Conservation (phyloP, 139 green algal species). For the Chlamydomonas sphaeroides region DNA sequence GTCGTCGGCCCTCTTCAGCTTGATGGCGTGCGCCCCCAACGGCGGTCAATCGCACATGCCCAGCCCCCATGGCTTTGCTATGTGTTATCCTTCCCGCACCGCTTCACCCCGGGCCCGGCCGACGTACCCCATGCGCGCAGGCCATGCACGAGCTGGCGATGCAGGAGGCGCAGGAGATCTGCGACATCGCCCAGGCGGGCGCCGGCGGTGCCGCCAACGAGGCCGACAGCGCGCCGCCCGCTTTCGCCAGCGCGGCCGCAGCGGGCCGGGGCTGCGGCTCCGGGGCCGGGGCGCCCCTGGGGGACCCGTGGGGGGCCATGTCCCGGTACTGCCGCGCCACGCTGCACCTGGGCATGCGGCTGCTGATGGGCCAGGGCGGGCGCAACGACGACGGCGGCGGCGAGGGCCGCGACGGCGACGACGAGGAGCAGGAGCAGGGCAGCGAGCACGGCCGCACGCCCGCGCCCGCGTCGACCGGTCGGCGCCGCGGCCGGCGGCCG, state of each 20-base stretch:
- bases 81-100: too few species aligned
- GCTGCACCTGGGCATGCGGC: constrained; percentile 33
- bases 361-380: not conserved
- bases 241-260: too few species aligned
- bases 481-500: too few species aligned
- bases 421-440: not conserved
- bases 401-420: not conserved
- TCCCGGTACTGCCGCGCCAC: constrained; percentile 43
- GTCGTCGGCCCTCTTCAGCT: too few species aligned
- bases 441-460: not conserved
- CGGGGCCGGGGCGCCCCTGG: not conserved
- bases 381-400: not conserved
- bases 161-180: not conserved
- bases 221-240: not conserved
- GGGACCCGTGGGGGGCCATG: constrained; percentile 36
- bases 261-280: not conserved
- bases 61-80: too few species aligned
- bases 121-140: too few species aligned
- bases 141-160: not conserved
- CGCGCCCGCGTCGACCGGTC: too few species aligned
- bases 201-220: not conserved
- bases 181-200: not conserved
- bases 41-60: too few species aligned
- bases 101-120: too few species aligned
- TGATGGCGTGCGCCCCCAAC: too few species aligned